phyloP scores from a whole-genome alignment of 2,329 filamentous ascomycete species.

The Aspergillus cejpii region DNA sequence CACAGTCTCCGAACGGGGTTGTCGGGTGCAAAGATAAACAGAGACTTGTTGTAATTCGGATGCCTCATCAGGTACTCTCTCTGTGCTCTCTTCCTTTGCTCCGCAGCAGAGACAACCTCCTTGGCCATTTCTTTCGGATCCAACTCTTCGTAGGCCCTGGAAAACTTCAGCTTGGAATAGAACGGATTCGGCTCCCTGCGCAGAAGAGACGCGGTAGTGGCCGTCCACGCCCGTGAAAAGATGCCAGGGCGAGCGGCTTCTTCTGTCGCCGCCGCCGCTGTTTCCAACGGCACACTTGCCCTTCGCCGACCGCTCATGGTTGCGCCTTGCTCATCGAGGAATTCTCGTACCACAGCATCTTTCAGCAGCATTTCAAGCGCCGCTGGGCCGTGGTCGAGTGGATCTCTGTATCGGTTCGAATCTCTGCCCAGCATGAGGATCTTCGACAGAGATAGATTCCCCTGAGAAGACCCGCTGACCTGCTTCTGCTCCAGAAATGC shows the following conservation, averaged over 20 bases:
- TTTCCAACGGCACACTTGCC: constrained; percentile 25
- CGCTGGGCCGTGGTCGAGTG: constrained; percentile 82
- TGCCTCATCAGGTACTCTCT: constrained; percentile 82
- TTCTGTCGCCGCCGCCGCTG: constrained; percentile 26
- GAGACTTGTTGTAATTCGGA: constrained; percentile 83
- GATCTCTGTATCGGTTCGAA: constrained; percentile 63
- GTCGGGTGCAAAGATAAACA: constrained; percentile 75
- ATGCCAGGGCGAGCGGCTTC: constrained; percentile 50
- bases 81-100: constrained; percentile 78
- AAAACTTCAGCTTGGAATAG: constrained; percentile 71
- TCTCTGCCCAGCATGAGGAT: constrained; percentile 57
- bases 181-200: constrained; percentile 86
- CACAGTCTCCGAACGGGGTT: constrained; percentile 76
- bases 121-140: constrained; percentile 84
- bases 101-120: constrained; percentile 77
- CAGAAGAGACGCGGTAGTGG: constrained; percentile 50
- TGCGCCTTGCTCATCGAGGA: constrained; percentile 66
- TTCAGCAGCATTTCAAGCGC: constrained; percentile 95
- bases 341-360: constrained; percentile 89
- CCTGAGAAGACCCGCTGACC: constrained; percentile 58
- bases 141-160: constrained; percentile 65
- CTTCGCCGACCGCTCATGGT: constrained; percentile 23
- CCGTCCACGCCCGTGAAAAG: constrained; percentile 57
- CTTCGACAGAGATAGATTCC: constrained; percentile 59
- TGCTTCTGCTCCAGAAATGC: constrained; percentile 91